phyloP scores from a whole-genome alignment of 495 filamentous ascomycete species.

The Penicillium longicatenatum region DNA sequence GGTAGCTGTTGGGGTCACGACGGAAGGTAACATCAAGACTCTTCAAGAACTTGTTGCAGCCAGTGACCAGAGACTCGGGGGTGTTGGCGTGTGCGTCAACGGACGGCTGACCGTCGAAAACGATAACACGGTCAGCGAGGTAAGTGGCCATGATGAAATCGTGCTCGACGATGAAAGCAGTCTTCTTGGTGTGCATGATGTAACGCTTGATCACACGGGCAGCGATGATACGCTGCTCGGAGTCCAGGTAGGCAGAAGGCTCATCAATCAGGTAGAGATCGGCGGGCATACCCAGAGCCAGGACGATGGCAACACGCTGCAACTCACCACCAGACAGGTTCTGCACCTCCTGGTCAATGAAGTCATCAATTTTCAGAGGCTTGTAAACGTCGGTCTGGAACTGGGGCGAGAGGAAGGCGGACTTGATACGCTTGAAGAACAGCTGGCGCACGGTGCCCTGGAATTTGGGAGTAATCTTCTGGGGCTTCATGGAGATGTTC shows the following conservation, averaged over 20 bases:
- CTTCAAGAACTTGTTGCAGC: slow-evolving; percentile 95
- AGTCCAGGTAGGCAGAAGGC: slow-evolving; percentile 92
- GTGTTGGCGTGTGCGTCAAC: slow-evolving; percentile 83
- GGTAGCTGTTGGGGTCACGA: slow-evolving; percentile 92
- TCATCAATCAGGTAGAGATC: slow-evolving; percentile 99
- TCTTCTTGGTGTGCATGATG: slow-evolving; percentile 99
- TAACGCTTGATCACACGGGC: slow-evolving; percentile 98
- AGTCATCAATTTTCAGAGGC: slow-evolving; percentile 95
- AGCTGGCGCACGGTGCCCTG: slow-evolving; percentile 91
- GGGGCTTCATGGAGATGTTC: slow-evolving; percentile 99
- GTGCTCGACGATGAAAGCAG: slow-evolving; percentile 98
- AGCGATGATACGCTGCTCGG: slow-evolving; percentile 97
- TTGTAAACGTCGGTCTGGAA: slow-evolving; percentile 99
- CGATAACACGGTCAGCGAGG: slow-evolving; percentile 95
- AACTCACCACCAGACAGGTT: slow-evolving; percentile 98
- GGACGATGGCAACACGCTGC: slow-evolving; percentile 96
- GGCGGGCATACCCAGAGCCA: slow-evolving; percentile 92
- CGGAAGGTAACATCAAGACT: slow-evolving; percentile 97
- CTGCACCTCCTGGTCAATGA: slow-evolving; percentile 99
- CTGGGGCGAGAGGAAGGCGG: slow-evolving; percentile 90
- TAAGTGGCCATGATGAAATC: slow-evolving; percentile 99
- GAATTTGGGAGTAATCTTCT: slow-evolving; percentile 99
- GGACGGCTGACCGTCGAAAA: slow-evolving; percentile 93
- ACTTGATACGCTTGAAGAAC: slow-evolving; percentile 97
- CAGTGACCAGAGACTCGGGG: slow-evolving; percentile 89